Evolutionary conservation across 2,329 filamentous ascomycete genomes (phyloP).

Genomic region (Cyclaneusma minus): DNA sequence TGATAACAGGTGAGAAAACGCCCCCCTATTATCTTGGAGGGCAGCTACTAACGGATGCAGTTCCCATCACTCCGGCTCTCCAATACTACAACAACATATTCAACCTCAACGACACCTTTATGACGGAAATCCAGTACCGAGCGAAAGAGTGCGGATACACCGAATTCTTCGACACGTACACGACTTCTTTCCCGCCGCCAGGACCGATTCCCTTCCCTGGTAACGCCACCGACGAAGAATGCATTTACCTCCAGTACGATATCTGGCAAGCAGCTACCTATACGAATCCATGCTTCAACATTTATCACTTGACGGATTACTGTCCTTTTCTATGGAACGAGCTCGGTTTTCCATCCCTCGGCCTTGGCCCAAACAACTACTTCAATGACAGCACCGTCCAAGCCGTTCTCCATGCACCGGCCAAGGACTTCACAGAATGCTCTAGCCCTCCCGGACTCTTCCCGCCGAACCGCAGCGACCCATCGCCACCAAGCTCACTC

Average conservation of each 20-base stretch:
- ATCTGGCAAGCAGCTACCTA: constrained; percentile 30
- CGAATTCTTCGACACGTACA: constrained; percentile 27
- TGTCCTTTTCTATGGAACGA: constrained; percentile 15
- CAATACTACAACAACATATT: constrained; percentile 33
- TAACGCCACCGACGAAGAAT: constrained; percentile 6
- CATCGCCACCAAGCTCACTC: constrained; percentile 29
- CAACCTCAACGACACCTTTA: constrained; percentile 34
- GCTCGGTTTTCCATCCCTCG: constrained; percentile 27
- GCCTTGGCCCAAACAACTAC: constrained; percentile 38
- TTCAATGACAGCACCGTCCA: constrained; percentile 48
- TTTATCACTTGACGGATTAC: constrained; percentile 43
- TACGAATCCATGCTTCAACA: constrained; percentile 51
- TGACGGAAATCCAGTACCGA: constrained; percentile 26
- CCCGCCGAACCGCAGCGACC: constrained; percentile 28
- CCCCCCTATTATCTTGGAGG: neutral
- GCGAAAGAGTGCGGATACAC: constrained; percentile 35
- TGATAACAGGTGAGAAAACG: constrained; percentile 7
- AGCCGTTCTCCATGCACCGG: constrained; percentile 39
- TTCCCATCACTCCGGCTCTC: constrained; percentile 30
- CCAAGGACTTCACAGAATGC: constrained; percentile 35
- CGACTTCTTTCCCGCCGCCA: constrained; percentile 39
- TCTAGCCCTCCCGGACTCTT: constrained; percentile 27
- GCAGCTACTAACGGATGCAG: constrained; percentile 6
- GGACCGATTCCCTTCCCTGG: constrained; percentile 30
- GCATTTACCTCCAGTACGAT: constrained; percentile 20